Conservation (phyloP, 768 basidiomycete genomes). For the Psilocybe cubensis region DNA sequence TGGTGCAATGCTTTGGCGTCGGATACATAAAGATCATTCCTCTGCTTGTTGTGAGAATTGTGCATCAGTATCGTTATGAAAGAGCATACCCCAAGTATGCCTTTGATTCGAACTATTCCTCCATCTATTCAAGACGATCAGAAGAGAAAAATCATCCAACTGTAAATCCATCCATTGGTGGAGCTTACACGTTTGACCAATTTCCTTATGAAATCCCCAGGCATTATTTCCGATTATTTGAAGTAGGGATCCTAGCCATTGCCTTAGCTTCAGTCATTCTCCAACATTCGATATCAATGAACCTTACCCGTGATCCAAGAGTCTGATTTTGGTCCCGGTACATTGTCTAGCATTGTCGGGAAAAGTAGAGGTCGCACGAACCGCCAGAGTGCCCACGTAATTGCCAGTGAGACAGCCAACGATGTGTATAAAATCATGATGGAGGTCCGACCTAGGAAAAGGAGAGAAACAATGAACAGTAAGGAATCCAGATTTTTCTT, state of each 20-base stretch:
- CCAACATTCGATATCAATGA: background rate
- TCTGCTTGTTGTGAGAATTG: constrained; percentile 17
- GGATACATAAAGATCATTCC: constrained; percentile 39
- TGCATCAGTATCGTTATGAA: background rate
- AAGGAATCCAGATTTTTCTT: background rate
- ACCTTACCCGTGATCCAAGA: constrained; percentile 3
- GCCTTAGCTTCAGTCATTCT: background rate
- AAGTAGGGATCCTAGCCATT: constrained; percentile 2
- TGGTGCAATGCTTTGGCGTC: constrained; percentile 50
- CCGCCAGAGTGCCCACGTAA: constrained; percentile 5
- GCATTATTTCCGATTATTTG: constrained; percentile 1
- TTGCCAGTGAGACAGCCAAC: background rate
- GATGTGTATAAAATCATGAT: background rate
- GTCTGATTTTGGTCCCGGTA: constrained; percentile 1
- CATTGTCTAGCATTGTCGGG: background rate
- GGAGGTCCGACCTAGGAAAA: background rate
- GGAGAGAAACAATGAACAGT: background rate
- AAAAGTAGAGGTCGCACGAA: background rate
- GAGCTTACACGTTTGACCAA: constrained; percentile 6
- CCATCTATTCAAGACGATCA: constrained; percentile 23
- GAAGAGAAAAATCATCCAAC: background rate
- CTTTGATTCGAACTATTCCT: constrained; percentile 33
- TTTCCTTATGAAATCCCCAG: constrained; percentile 13
- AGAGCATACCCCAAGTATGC: constrained; percentile 32
- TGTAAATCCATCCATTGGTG: background rate